Conservation (phyloP, 176 grass and related monocot species). For the Phoenix roebelenii region DNA sequence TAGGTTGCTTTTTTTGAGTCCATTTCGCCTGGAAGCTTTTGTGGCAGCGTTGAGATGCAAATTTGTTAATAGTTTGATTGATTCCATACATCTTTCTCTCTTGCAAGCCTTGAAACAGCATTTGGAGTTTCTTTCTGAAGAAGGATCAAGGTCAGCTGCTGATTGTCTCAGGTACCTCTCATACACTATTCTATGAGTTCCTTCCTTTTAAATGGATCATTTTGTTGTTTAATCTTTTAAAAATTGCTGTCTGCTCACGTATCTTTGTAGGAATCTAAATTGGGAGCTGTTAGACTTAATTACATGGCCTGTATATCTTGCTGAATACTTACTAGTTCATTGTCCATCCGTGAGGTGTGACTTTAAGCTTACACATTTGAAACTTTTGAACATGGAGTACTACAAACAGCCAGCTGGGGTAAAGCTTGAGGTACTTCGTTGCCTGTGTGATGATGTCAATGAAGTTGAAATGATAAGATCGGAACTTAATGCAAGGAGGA, state of each 20-base stretch:
- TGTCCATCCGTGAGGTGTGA: slow-evolving; percentile 46
- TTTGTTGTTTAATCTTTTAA: neutral
- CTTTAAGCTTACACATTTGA: slow-evolving; percentile 63
- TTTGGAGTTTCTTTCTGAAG: slow-evolving; percentile 52
- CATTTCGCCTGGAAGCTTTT: slow-evolving; percentile 63
- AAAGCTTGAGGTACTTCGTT: slow-evolving; percentile 76
- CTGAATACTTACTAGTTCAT: slow-evolving; percentile 70
- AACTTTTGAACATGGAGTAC: slow-evolving; percentile 60
- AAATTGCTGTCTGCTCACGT: slow-evolving; percentile 4
- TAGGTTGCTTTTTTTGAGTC: slow-evolving; percentile 64
- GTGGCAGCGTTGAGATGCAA: slow-evolving; percentile 34
- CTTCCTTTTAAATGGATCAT: neutral
- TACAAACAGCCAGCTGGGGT: slow-evolving; percentile 56
- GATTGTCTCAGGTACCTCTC: slow-evolving; percentile 69
- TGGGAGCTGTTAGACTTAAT: slow-evolving; percentile 89
- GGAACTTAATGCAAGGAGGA: slow-evolving; percentile 58
- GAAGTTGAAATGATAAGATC: slow-evolving; percentile 55
- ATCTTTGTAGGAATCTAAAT: slow-evolving; percentile 76
- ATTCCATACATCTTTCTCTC: slow-evolving; percentile 80
- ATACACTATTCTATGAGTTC: neutral
- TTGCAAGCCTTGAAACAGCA: slow-evolving; percentile 66
- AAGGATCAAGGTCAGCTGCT: slow-evolving; percentile 61
- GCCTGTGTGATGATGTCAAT: slow-evolving; percentile 78
- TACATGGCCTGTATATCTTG: slow-evolving; percentile 93
- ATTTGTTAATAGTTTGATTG: slow-evolving; percentile 58